These are phyloP conservation scores for Lupinus albus DNA, from an alignment of 306 rosid genomes.

Conservation along the genomic window DNA sequence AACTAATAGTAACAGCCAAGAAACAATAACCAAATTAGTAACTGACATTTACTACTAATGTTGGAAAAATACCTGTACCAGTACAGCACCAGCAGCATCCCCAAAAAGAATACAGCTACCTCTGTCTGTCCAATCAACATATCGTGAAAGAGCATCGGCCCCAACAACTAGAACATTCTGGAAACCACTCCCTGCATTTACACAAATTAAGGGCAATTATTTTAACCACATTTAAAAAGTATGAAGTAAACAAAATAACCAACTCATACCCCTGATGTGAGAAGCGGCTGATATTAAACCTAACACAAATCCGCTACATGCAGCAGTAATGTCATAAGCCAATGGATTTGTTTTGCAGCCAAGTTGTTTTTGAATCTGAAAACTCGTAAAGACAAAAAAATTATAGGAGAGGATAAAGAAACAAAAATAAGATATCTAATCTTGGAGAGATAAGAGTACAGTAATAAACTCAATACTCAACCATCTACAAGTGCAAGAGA, in stretches of 20 bases:
- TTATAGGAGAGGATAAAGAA: not conserved
- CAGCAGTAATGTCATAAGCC: slow-evolving; percentile 97
- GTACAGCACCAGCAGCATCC: slow-evolving; percentile 97
- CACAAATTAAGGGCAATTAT: slow-evolving; percentile 37
- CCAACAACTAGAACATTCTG: slow-evolving; percentile 86
- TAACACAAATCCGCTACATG: slow-evolving; percentile 91
- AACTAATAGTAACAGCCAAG: slow-evolving; percentile 21
- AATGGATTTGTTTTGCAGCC: slow-evolving; percentile 81
- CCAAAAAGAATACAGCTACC: slow-evolving; percentile 95
- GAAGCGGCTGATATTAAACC: slow-evolving; percentile 91
- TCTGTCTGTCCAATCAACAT: slow-evolving; percentile 96
- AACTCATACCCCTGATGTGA: slow-evolving; percentile 88
- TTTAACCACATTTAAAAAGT: slow-evolving; percentile 30
- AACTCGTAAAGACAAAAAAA: slow-evolving; percentile 26
- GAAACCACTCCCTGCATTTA: slow-evolving; percentile 83
- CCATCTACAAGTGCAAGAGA: slow-evolving; percentile 8
- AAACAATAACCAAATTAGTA: slow-evolving; percentile 28
- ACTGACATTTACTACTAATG: slow-evolving; percentile 4
- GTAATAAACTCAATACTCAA: slow-evolving; percentile 27
- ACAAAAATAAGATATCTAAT: slow-evolving; percentile 8
- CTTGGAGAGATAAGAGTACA: slow-evolving; percentile 32
- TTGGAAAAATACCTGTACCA: slow-evolving; percentile 71
- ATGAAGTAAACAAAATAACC: slow-evolving; percentile 36
- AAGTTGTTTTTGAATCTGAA: slow-evolving; percentile 67
- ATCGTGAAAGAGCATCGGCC: slow-evolving; percentile 93